Evolutionary conservation across 345 rosid species (phyloP).

Genomic region (Dimocarpus longan): DNA sequence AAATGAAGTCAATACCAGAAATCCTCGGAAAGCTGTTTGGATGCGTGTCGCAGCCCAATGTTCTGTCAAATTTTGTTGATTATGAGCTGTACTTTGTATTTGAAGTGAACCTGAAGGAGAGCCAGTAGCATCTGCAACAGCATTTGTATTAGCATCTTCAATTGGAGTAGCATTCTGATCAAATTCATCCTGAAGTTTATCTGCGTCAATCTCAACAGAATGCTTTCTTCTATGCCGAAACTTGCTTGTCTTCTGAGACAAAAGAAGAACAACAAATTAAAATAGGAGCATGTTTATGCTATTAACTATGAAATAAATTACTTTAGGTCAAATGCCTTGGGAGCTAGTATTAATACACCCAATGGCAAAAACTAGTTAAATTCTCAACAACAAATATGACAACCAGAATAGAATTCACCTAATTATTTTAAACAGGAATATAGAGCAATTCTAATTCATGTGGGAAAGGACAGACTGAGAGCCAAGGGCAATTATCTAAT

Average conservation of each 20-base stretch:
- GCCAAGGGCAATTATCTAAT: background rate
- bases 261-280: constrained; percentile 19
- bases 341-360: background rate
- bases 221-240: constrained; percentile 62
- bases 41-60: constrained; percentile 81
- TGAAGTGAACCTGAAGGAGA: constrained; percentile 56
- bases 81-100: constrained; percentile 41
- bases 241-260: constrained; percentile 57
- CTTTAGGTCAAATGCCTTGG: constrained; percentile 1
- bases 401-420: background rate
- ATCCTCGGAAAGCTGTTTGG: constrained; percentile 94
- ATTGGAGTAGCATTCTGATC: constrained; percentile 32
- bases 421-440: background rate
- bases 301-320: background rate
- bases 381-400: background rate
- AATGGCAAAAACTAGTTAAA: background rate
- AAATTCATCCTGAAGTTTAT: constrained; percentile 56
- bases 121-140: constrained; percentile 46
- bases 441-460: background rate
- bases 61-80: constrained; percentile 49
- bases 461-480: background rate
- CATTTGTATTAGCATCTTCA: constrained; percentile 40
- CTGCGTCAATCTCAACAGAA: constrained; percentile 57
- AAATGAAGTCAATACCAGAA: constrained; percentile 58
- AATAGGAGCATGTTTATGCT: background rate